Conservation (phyloP, 2,329 filamentous ascomycete genomes). For the Xylogone sp. region DNA sequence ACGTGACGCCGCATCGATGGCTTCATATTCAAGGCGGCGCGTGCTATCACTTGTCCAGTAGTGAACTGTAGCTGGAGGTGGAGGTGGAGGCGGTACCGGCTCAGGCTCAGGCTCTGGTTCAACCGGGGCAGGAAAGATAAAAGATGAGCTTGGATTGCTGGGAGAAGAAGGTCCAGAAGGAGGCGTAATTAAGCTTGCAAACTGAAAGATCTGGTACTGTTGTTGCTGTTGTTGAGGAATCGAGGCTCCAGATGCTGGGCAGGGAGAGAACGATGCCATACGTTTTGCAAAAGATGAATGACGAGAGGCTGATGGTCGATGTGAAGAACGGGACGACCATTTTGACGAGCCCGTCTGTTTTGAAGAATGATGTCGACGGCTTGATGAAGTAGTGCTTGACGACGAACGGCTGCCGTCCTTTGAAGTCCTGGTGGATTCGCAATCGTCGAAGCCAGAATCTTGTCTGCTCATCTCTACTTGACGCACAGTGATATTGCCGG, state of each 20-base stretch:
- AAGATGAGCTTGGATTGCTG: background rate
- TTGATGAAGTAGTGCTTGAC: conserved; percentile 1
- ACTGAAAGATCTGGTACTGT: conserved; percentile 26
- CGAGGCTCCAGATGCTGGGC: conserved; percentile 1
- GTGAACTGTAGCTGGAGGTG: conserved; percentile 56
- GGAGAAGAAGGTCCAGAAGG: background rate
- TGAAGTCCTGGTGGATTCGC: background rate
- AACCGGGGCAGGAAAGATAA: conserved; percentile 3
- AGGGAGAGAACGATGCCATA: conserved; percentile 4
- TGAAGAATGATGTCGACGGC: conserved; percentile 14
- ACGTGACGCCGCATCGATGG: conserved; percentile 58
- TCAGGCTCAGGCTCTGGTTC: conserved; percentile 38
- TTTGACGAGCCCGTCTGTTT: conserved; percentile 5
- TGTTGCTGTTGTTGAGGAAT: conserved; percentile 3
- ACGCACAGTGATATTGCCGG: conserved; percentile 3
- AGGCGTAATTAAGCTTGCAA: conserved; percentile 16
- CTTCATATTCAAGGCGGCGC: conserved; percentile 60
- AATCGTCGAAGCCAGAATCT: conserved; percentile 24
- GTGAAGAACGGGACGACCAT: conserved; percentile 6
- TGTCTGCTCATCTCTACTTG: conserved; percentile 21
- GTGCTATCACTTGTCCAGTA: conserved; percentile 66
- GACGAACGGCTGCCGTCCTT: background rate
- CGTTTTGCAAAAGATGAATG: conserved; percentile 9
- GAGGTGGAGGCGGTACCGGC: conserved; percentile 30
- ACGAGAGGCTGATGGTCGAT: conserved; percentile 14